Conservation (phyloP, 129 eudicot species). For the Saussurea involucrata region DNA sequence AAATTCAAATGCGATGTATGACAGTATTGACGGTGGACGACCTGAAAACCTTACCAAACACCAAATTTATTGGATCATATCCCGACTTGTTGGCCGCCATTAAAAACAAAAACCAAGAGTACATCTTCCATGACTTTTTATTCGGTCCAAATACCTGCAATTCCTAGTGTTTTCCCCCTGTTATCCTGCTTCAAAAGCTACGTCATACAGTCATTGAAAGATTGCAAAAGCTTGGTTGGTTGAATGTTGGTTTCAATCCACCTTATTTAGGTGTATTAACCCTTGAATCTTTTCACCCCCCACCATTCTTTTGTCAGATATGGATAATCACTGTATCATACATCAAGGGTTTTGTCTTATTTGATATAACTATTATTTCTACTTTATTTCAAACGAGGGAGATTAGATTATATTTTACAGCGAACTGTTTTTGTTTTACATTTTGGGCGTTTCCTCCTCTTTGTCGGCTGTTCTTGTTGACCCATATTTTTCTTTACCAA, state of each 20-base stretch:
- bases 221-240: slow-evolving; percentile 20
- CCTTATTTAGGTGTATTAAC: slow-evolving; percentile 10
- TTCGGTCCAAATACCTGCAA: neutral
- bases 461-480: slow-evolving; percentile 60
- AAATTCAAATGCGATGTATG: neutral
- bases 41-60: neutral
- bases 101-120: neutral
- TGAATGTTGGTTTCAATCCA: slow-evolving; percentile 16
- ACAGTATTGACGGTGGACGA: neutral
- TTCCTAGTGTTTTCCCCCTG: slow-evolving; percentile 4
- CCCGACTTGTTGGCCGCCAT: slow-evolving; percentile 14
- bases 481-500: slow-evolving; percentile 29
- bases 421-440: slow-evolving; percentile 27
- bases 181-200: neutral
- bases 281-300: neutral
- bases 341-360: slow-evolving; percentile 27
- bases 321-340: slow-evolving; percentile 9
- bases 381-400: slow-evolving; percentile 2
- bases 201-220: neutral
- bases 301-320: slow-evolving; percentile 8
- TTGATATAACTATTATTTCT: neutral
- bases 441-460: slow-evolving; percentile 36
- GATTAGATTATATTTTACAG: slow-evolving; percentile 23
- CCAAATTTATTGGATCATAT: slow-evolving; percentile 12
- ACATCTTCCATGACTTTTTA: neutral